Evolutionary conservation across 2,329 filamentous ascomycete species (phyloP), one percentile per base, ranked within the genome.

Genomic region (Cercospora zeae-maydis): DNA sequence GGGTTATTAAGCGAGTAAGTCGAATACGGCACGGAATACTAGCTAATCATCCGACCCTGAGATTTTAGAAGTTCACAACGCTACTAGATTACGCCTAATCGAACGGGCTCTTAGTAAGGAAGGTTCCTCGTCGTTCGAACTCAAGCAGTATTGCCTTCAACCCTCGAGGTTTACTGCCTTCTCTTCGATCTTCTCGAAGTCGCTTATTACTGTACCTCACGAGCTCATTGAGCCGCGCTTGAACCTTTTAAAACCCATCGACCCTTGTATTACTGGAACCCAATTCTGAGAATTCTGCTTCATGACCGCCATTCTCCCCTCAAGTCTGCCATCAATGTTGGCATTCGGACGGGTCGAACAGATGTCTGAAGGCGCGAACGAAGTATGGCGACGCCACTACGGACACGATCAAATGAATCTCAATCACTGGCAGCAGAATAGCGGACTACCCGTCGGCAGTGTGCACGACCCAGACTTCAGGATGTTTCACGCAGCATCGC

Each of bases 391-490:
- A 33, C 65, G 64, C 55, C 63, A 66, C 37, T 66, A 69, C 59
- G 54, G 56, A 33, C 65, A 65, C 60, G 64, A 67, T 33, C 66
- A 65, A 45, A 65, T 68, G 66, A 62, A 60, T 14, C 60, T 67
- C 58, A 59, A 66, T 36, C 58, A 68, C 62, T 69, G 66, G 67
- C 63, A 66, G 19, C 65, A 65, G n/a, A 59, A 56, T 27, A 66
- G 69, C 24, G 66, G 62, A 27, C 57, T 66, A 37, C 65, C 64
- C 13, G 60, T 70, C 36, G 63, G 65, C 53, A 65, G 67, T 39
- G 68, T 72, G 52, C 66, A 69, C 57, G 71, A 70, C 21, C 63
- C 67, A 53, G 70, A 74, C 61, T 67, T 72, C n/a, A 63, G 67
- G 39, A 69, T 72, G 61, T 73, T 71, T 61, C 69, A 71, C 27